A percentile compares a stretch with the other conserved stretches of the same genome.
phyloP scores from a whole-genome alignment of 2,329 filamentous ascomycete species.

The Penicillium sp. region DNA sequence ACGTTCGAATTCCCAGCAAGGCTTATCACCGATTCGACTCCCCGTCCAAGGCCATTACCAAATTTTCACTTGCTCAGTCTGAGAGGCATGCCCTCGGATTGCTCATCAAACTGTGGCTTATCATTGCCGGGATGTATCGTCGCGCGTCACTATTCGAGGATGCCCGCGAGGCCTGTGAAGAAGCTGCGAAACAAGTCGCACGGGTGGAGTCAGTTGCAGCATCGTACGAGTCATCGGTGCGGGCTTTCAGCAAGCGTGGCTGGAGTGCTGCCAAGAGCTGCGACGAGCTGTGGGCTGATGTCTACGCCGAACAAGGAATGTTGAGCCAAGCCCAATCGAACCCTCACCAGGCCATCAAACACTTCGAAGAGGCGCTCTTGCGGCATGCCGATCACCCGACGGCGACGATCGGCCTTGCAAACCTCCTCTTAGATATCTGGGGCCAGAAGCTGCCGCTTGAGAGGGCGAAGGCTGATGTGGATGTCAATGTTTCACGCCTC shows the following conservation, averaged over 20 bases:
- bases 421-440: conserved; percentile 82
- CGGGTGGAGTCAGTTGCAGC: conserved; percentile 64
- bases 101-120: conserved; percentile 79
- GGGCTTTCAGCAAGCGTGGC: conserved; percentile 58
- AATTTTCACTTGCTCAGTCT: conserved; percentile 49
- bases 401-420: conserved; percentile 76
- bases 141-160: conserved; percentile 76
- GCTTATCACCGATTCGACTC: conserved; percentile 36
- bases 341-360: conserved; percentile 65
- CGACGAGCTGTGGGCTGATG: conserved; percentile 79
- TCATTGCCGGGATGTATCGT: conserved; percentile 83
- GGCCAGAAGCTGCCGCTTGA: conserved; percentile 46
- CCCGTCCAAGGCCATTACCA: conserved; percentile 42
- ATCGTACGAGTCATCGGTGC: conserved; percentile 58
- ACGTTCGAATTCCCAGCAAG: conserved; percentile 34
- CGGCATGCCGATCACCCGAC: conserved; percentile 73
- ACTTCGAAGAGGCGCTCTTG: conserved; percentile 78
- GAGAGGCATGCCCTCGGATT: conserved; percentile 54
- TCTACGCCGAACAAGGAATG: conserved; percentile 71
- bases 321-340: conserved; percentile 59
- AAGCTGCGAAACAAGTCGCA: conserved; percentile 73
- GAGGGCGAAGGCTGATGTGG: conserved; percentile 29
- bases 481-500: conserved; percentile 25
- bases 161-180: conserved; percentile 69
- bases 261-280: conserved; percentile 80